Percentiles rank a stretch among this genome's conserved stretches.
These are phyloP conservation scores for Iberis pinnata DNA, from an alignment of 345 rosid genomes.

Conservation along the genomic window DNA sequence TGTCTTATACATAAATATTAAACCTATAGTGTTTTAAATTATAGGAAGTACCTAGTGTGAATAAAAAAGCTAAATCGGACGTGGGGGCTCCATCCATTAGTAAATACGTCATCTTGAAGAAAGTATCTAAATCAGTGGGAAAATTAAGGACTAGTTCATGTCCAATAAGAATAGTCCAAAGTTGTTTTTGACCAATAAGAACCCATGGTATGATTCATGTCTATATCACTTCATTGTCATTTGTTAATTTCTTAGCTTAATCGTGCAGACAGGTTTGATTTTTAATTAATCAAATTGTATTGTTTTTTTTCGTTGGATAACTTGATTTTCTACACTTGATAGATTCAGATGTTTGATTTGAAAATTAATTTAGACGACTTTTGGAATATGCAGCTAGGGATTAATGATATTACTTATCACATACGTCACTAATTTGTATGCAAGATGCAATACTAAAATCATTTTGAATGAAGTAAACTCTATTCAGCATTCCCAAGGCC, in stretches of 20 bases:
- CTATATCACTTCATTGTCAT: conserved; percentile 10
- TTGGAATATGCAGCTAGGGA: conserved; percentile 24
- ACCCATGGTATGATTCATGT: conserved; percentile 16
- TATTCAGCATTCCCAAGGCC: conserved; percentile 10
- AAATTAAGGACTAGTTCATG: neutral
- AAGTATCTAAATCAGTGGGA: conserved; percentile 20
- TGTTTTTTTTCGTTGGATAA: neutral
- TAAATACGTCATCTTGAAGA: neutral
- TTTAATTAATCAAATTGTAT: neutral
- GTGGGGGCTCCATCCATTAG: too few relatives aligned
- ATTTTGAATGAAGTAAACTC: conserved; percentile 16
- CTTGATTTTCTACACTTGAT: neutral
- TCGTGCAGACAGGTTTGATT: conserved; percentile 27
- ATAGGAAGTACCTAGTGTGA: too few relatives aligned
- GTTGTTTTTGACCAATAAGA: conserved; percentile 12
- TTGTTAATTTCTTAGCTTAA: neutral
- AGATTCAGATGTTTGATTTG: conserved; percentile 20
- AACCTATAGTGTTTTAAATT: too few relatives aligned
- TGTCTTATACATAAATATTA: too few relatives aligned
- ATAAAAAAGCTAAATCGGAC: too few relatives aligned
- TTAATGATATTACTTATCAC: conserved; percentile 5
- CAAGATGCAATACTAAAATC: conserved; percentile 13
- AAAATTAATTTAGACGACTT: conserved; percentile 30
- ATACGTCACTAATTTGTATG: conserved; percentile 18
- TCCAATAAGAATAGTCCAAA: conserved; percentile 21